Conservation (phyloP, 164 flowering plant genomes). For the Buxus sempervirens region DNA sequence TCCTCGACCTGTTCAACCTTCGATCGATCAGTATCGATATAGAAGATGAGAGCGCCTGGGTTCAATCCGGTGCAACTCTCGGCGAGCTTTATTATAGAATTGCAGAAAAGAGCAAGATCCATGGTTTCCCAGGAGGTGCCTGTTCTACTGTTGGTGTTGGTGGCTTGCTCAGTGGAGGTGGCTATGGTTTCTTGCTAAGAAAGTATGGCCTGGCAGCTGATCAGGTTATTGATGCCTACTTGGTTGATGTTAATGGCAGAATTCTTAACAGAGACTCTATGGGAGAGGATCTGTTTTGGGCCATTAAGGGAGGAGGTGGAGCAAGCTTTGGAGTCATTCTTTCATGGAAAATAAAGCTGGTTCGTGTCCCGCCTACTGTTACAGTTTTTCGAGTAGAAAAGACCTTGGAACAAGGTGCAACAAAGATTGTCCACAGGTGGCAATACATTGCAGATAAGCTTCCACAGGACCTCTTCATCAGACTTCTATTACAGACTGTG, state of each 20-base stretch:
- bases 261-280: conserved; percentile 19
- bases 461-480: conserved; percentile 11
- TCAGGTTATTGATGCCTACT: conserved; percentile 18
- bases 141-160: conserved; percentile 23
- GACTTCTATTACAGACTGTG: not conserved
- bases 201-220: conserved; percentile 22
- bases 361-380: conserved; percentile 17
- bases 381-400: conserved; percentile 15
- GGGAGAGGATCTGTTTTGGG: conserved; percentile 31
- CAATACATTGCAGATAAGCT: conserved; percentile 12
- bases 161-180: conserved; percentile 23
- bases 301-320: conserved; percentile 27
- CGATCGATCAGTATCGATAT: conserved; percentile 28
- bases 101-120: conserved; percentile 16
- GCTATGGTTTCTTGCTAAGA: conserved; percentile 20
- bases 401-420: conserved; percentile 10
- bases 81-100: conserved; percentile 37
- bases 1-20: conserved; percentile 35
- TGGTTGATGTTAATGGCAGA: conserved; percentile 22
- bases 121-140: conserved; percentile 23
- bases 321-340: conserved; percentile 28
- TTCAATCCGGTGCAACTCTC: conserved; percentile 40
- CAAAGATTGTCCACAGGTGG: conserved; percentile 9
- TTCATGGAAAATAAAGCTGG: conserved; percentile 17
- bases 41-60: conserved; percentile 30